Evolutionary conservation across 164 flowering plant species (phyloP).

Genomic region (grape (Vitis vinifera)): ASM3070453v1 NC_081817.1:2086501-2087000

Average conservation of each 20-base stretch:
- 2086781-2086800: constrained; percentile 48
- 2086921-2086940: constrained; percentile 45
- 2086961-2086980: constrained; percentile 52
- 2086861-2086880: constrained; percentile 58
- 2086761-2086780: constrained; percentile 39
- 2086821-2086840: constrained; percentile 65
- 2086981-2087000: constrained; percentile 45
- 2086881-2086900: constrained; percentile 65
- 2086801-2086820: constrained; percentile 50
- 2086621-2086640: constrained; percentile 53
- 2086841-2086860: constrained; percentile 53
- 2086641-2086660: constrained; percentile 61
- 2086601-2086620: constrained; percentile 51
- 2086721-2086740: constrained; percentile 38
- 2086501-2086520: constrained; percentile 52
- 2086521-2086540: constrained; percentile 53
- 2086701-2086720: constrained; percentile 54
- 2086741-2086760: constrained; percentile 30
- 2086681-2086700: constrained; percentile 42
- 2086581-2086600: constrained; percentile 55
- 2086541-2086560: constrained; percentile 52
- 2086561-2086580: constrained; percentile 50
- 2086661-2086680: constrained; percentile 44
- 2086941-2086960: constrained; percentile 49
- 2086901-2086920: constrained; percentile 57